Conservation (phyloP, 2,329 filamentous ascomycete species). For the Stachybotrys chartarum region DNA sequence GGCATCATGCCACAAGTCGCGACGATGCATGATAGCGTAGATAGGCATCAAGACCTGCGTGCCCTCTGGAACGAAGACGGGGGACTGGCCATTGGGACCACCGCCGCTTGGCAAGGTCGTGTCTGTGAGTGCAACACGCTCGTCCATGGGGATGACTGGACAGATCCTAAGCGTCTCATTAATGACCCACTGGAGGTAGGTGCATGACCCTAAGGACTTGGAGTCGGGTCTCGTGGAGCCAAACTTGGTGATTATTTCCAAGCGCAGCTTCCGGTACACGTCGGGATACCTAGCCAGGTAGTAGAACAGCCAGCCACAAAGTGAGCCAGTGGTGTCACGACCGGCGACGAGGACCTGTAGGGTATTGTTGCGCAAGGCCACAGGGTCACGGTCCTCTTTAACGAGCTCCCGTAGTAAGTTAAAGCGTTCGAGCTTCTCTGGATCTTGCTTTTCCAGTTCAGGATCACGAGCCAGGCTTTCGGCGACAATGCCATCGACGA, state of each 20-base stretch:
- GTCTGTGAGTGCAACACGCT: constrained; percentile 22
- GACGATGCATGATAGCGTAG: constrained; percentile 26
- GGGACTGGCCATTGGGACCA: constrained; percentile 35
- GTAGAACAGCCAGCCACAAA: constrained; percentile 41
- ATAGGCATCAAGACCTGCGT: neutral
- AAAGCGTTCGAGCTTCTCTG: neutral
- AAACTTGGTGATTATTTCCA: constrained; percentile 35
- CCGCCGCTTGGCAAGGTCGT: constrained; percentile 45
- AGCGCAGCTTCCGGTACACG: constrained; percentile 34
- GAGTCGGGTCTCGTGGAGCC: constrained; percentile 31
- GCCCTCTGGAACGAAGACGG: constrained; percentile 34
- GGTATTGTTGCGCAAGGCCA: constrained; percentile 19
- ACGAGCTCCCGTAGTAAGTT: constrained; percentile 17
- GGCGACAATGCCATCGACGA: neutral
- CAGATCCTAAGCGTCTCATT: constrained; percentile 14
- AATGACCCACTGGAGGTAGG: constrained; percentile 17
- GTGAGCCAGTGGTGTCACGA: constrained; percentile 45
- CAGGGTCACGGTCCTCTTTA: constrained; percentile 21
- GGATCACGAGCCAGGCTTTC: neutral
- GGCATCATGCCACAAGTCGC: constrained; percentile 32
- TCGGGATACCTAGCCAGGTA: constrained; percentile 28
- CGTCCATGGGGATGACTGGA: constrained; percentile 15
- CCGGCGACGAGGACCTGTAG: constrained; percentile 39
- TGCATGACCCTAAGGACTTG: constrained; percentile 12
- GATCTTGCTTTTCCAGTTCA: neutral